Percentiles rank a stretch among this genome's conserved stretches.
phyloP scores from a whole-genome alignment of 2,329 filamentous ascomycete species.

The Metarhizium sp. region DNA sequence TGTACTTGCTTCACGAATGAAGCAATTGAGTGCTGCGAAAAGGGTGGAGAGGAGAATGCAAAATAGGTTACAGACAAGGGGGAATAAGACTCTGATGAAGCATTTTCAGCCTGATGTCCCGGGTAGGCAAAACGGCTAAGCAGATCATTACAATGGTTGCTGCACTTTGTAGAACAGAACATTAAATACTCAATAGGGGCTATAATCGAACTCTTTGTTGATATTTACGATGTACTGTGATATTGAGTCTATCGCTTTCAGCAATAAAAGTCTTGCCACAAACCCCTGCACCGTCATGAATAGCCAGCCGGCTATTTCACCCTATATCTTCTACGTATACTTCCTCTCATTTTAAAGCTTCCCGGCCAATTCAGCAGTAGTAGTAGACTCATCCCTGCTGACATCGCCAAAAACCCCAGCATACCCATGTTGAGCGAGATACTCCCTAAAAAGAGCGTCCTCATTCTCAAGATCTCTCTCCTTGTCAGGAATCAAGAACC shows the following conservation, averaged over 20 bases:
- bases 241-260: too few species aligned
- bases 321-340: too few species aligned
- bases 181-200: too few species aligned
- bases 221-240: too few species aligned
- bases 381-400: not conserved
- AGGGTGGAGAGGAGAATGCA: conserved; percentile 8
- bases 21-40: conserved; percentile 7
- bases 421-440: conserved; percentile 12
- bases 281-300: too few species aligned
- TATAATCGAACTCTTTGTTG: too few species aligned
- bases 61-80: conserved; percentile 7
- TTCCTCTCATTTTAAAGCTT: too few species aligned
- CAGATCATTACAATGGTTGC: not conserved
- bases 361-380: not conserved
- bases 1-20: conserved; percentile 8
- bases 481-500: conserved; percentile 17
- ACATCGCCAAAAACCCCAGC: conserved; percentile 5
- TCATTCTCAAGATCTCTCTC: conserved; percentile 12
- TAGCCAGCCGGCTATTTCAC: too few species aligned
- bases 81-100: conserved; percentile 10
- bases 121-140: not conserved
- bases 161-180: too few species aligned
- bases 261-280: too few species aligned
- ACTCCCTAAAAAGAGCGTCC: conserved; percentile 10
- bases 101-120: conserved; percentile 7